Evolutionary conservation across 1,139 yeast species (phyloP).

Genomic region (Sugiyamaella castrensis): DNA sequence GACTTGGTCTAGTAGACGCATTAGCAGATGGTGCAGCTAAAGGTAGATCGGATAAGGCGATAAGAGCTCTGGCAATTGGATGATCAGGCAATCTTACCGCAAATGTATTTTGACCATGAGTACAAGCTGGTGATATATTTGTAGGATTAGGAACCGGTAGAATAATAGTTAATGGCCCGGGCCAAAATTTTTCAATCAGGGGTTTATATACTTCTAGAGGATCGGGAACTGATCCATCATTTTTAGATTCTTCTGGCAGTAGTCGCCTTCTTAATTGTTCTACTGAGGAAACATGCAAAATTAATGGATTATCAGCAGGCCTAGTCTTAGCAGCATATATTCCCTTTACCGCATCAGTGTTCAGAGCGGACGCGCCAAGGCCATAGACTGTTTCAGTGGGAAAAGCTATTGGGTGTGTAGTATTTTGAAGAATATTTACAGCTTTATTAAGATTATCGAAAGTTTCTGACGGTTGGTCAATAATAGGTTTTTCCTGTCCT

Average conservation of each 20-base stretch:
- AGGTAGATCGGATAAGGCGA: conserved; percentile 82
- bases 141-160: conserved; percentile 56
- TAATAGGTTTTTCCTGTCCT: conserved; percentile 19
- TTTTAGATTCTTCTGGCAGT: conserved; percentile 52
- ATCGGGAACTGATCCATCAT: conserved; percentile 53
- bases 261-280: conserved; percentile 64
- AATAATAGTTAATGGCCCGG: conserved; percentile 89
- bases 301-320: conserved; percentile 93
- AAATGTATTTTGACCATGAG: conserved; percentile 84
- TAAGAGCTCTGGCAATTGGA: conserved; percentile 86
- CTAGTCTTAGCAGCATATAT: conserved; percentile 87
- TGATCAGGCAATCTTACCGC: conserved; percentile 88
- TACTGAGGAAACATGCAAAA: conserved; percentile 79
- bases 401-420: conserved; percentile 73
- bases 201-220: conserved; percentile 48
- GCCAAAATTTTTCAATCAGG: conserved; percentile 76
- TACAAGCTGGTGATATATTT: conserved; percentile 67
- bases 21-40: conserved; percentile 98
- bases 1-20: conserved; percentile 92
- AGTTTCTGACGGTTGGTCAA: conserved; percentile 40
- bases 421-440: conserved; percentile 50
- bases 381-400: conserved; percentile 99
- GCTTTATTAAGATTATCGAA: conserved; percentile 53
- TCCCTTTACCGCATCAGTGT: conserved; percentile 66
- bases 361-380: conserved; percentile 80